phyloP scores from a whole-genome alignment of 345 rosid genomes.

The Ailanthus altissimus region DNA sequence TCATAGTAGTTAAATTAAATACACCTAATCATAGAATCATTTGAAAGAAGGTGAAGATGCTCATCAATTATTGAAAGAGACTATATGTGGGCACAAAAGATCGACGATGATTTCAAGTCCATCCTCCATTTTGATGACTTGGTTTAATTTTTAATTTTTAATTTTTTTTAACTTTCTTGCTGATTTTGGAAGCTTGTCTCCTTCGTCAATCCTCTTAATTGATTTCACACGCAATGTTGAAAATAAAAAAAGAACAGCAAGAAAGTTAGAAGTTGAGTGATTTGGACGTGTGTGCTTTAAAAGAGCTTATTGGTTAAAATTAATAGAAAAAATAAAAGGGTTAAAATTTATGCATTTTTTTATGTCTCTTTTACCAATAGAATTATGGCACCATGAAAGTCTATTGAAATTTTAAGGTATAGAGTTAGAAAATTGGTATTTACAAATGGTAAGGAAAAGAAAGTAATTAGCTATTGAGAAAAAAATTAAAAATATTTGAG shows the following conservation, averaged over 20 bases:
- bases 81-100: neutral
- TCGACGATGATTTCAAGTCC: neutral
- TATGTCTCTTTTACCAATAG: too few species aligned
- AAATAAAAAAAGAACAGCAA: slow-evolving; percentile 11
- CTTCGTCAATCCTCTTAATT: neutral
- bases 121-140: slow-evolving; percentile 22
- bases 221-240: slow-evolving; percentile 24
- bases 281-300: neutral
- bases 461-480: too few species aligned
- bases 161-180: slow-evolving; percentile 2
- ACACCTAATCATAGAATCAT: neutral
- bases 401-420: too few species aligned
- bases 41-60: neutral
- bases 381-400: too few species aligned
- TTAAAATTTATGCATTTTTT: too few species aligned
- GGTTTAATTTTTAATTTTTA: neutral
- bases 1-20: neutral
- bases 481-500: neutral
- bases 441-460: too few species aligned
- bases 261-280: slow-evolving; percentile 7
- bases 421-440: too few species aligned
- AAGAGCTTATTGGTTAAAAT: too few species aligned
- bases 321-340: too few species aligned
- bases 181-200: slow-evolving; percentile 15
- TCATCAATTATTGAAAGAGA: slow-evolving; percentile 11